Base-by-base conservation (phyloP, 2,329 filamentous ascomycete species). In the Colletotrichum spinosum region DNA sequence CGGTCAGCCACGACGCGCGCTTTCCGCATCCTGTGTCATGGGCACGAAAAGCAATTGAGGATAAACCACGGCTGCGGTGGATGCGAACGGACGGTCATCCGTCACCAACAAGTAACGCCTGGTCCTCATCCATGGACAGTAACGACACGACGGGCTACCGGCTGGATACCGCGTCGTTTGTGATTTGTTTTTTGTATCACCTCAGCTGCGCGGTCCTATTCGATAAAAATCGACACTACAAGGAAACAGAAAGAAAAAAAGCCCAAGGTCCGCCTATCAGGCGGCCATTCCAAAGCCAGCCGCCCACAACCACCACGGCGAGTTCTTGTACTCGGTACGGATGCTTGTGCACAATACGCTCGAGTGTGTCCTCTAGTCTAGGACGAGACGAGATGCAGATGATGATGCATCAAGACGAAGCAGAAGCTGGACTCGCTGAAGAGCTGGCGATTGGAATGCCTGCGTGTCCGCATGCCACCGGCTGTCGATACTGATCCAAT, bases 1-100 rank as follows among this genome's bases (percentile, higher is more conserved):
- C 51, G 45, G 50, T 58, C 55, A 58, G 55, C 46, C 55, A 58
- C 55, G 37, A 25, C 25, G 3, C 38, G 46, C 46, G 39, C 55
- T 57, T 46, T 58, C 44, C 45, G 33, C 46, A 12, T 37, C 38
- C 8, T 38, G 44, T 60, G 60, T 12, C n/a, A 38, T 13, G 49
- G 17, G 35, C 33, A 37, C 38, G 25, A 11, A 38, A 42, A 45
- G 10, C 55, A 44, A 41, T 15, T 17, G 13, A 25, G 25, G 25
- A 25, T 25, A 25, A 25, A 25, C 52, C n/a, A 48, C 53, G 13
- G 10, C 42, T 12, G 34, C 53, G n/a, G 39, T 17, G 12, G n/a
- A 15, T 8, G 44, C 3, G 44, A 8, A 8, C 48, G 34, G 13
- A 13, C 35, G 37, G 12, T 34, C 48, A 34, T 17, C 37, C 51